phyloP scores from a whole-genome alignment of 2,329 filamentous ascomycete genomes.

The Colletotrichum melonis region DNA sequence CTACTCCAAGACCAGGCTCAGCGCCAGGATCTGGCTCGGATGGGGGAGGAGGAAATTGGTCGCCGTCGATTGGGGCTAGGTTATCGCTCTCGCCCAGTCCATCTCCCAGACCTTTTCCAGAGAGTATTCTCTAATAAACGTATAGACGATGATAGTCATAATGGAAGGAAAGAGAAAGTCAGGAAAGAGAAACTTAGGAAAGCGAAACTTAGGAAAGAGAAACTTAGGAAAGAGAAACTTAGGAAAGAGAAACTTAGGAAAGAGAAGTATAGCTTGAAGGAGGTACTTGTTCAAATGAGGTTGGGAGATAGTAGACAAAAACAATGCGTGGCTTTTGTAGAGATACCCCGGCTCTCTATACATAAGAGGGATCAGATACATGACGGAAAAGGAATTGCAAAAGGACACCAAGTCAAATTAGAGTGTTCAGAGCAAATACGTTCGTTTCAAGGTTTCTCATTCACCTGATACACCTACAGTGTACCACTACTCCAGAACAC shows the following conservation, averaged over 20 bases:
- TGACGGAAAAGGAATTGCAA: neutral
- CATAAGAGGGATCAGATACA: neutral
- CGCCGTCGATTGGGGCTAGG: slow-evolving; percentile 6
- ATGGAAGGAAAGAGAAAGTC: too few relatives aligned
- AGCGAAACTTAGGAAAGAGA: too few relatives aligned
- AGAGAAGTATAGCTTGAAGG: too few relatives aligned
- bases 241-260: too few relatives aligned
- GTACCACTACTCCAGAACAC: slow-evolving; percentile 17
- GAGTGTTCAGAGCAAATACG: neutral
- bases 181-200: too few relatives aligned
- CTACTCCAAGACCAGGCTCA: neutral
- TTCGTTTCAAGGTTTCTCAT: slow-evolving; percentile 19
- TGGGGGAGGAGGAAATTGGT: neutral
- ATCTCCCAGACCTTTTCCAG: neutral
- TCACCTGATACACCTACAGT: neutral
- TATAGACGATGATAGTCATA: too few relatives aligned
- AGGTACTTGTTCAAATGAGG: too few relatives aligned
- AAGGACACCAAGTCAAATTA: too few relatives aligned
- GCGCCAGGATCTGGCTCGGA: neutral
- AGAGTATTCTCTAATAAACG: too few relatives aligned
- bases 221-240: too few relatives aligned
- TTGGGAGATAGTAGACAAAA: neutral
- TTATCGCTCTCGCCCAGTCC: slow-evolving; percentile 19
- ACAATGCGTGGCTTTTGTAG: neutral
- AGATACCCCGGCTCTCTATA: neutral